These are phyloP conservation scores for Liriodendron chinense DNA, from an alignment of 164 flowering plant genomes.

Conservation along the genomic window DNA sequence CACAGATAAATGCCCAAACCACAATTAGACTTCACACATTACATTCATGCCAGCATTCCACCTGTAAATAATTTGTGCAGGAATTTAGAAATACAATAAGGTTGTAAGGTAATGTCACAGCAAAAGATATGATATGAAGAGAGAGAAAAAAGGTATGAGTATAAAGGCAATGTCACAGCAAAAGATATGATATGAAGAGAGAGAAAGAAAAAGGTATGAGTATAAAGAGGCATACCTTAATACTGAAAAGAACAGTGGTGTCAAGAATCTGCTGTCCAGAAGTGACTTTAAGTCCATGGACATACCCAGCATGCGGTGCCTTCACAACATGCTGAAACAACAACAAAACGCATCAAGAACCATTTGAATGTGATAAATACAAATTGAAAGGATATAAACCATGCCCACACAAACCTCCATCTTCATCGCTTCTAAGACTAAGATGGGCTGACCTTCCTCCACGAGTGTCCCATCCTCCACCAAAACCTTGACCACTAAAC, in stretches of 20 bases:
- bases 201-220: too few species aligned
- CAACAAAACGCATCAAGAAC: constrained; percentile 1
- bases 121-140: background rate
- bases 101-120: too few species aligned
- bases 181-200: too few species aligned
- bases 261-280: constrained; percentile 87
- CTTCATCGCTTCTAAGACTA: constrained; percentile 97
- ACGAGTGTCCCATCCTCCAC: constrained; percentile 61
- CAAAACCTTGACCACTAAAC: constrained; percentile 86
- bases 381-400: constrained; percentile 7
- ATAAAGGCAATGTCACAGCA: too few species aligned
- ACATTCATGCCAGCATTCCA: background rate
- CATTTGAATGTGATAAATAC: background rate
- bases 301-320: constrained; percentile 69
- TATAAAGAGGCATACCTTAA: constrained; percentile 49
- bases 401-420: constrained; percentile 79
- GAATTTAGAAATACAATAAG: too few species aligned
- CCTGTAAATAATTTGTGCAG: too few species aligned
- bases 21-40: background rate
- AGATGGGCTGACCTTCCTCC: constrained; percentile 66
- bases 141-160: background rate
- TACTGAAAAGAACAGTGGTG: constrained; percentile 55
- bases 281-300: constrained; percentile 57
- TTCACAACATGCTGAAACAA: constrained; percentile 76
- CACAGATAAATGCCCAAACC: background rate